These are phyloP conservation scores for Monosporascus sp. DNA, from an alignment of 2,329 filamentous ascomycete genomes.

Conservation along the genomic window DNA sequence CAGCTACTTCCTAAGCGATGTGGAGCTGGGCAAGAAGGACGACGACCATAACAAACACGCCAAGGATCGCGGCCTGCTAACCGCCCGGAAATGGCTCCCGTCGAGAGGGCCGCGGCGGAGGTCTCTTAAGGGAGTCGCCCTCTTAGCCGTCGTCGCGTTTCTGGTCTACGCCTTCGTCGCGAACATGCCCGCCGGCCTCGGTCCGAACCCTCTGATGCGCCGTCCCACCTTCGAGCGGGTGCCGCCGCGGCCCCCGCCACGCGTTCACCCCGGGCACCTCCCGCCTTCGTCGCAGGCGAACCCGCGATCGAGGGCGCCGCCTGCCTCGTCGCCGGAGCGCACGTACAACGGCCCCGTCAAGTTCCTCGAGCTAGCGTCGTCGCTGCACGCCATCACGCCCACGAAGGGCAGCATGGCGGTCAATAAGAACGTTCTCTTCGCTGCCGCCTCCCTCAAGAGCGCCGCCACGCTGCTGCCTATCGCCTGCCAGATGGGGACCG, in stretches of 20 bases:
- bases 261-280: neutral
- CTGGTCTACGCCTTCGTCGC: slow-evolving; percentile 60
- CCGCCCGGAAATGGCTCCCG: slow-evolving; percentile 35
- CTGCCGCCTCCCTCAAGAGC: slow-evolving; percentile 68
- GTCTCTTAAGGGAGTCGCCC: slow-evolving; percentile 45
- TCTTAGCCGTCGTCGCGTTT: slow-evolving; percentile 41
- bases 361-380: slow-evolving; percentile 59
- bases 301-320: slow-evolving; percentile 1
- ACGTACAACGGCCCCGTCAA: slow-evolving; percentile 66
- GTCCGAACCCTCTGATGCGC: slow-evolving; percentile 31
- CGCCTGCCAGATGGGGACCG: slow-evolving; percentile 77
- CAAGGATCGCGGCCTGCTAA: slow-evolving; percentile 21
- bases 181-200: slow-evolving; percentile 50
- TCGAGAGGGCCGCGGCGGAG: slow-evolving; percentile 45
- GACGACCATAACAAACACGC: slow-evolving; percentile 43
- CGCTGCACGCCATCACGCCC: slow-evolving; percentile 54
- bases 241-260: slow-evolving; percentile 1
- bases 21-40: slow-evolving; percentile 56
- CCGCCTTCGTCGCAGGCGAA: slow-evolving; percentile 3
- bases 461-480: slow-evolving; percentile 69
- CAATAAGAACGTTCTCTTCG: slow-evolving; percentile 75
- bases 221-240: slow-evolving; percentile 25
- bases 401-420: slow-evolving; percentile 44
- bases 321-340: slow-evolving; percentile 20
- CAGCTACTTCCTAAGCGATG: slow-evolving; percentile 44